phyloP scores from a whole-genome alignment of 2,329 filamentous ascomycete species.

The Leptographium radiaticola region DNA sequence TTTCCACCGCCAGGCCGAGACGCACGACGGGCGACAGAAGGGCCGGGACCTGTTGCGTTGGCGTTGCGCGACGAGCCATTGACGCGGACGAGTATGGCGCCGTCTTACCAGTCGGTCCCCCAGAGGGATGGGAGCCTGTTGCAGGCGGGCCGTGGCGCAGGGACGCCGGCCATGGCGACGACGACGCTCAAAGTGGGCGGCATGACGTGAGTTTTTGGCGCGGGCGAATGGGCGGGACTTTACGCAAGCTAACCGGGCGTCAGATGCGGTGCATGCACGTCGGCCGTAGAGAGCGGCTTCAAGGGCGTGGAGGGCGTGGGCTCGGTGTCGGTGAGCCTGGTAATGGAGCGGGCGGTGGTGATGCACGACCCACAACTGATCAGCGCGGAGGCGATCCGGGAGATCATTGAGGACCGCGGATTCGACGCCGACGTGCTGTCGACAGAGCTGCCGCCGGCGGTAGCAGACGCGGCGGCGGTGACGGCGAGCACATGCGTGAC shows the following conservation, averaged over 20 bases:
- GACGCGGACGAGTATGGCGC: slow-evolving; percentile 30
- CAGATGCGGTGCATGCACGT: slow-evolving; percentile 84
- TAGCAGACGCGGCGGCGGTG: slow-evolving; percentile 21
- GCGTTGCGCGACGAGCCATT: too few species aligned
- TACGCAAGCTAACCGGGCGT: slow-evolving; percentile 16
- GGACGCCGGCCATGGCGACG: slow-evolving; percentile 60
- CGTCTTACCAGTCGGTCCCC: slow-evolving; percentile 34
- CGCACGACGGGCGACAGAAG: too few species aligned
- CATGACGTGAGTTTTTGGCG: slow-evolving; percentile 49
- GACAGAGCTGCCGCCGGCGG: slow-evolving; percentile 48
- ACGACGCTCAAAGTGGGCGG: slow-evolving; percentile 86
- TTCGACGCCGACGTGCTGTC: slow-evolving; percentile 87
- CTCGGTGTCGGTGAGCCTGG: slow-evolving; percentile 79
- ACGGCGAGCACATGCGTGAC: slow-evolving; percentile 43
- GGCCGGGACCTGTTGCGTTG: too few species aligned
- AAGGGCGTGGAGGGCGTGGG: slow-evolving; percentile 68
- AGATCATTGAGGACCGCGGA: slow-evolving; percentile 81
- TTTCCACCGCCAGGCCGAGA: too few species aligned
- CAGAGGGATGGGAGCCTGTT: slow-evolving; percentile 21
- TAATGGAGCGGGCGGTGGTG: slow-evolving; percentile 92
- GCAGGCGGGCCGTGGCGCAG: slow-evolving; percentile 19
- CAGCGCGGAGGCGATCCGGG: slow-evolving; percentile 60
- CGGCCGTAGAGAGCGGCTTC: slow-evolving; percentile 87
- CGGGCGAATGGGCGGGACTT: slow-evolving; percentile 2
- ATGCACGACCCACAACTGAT: slow-evolving; percentile 72